Evolutionary conservation across 176 grass and related monocot species (phyloP).

Genomic region (Pontederia crassipes): DNA sequence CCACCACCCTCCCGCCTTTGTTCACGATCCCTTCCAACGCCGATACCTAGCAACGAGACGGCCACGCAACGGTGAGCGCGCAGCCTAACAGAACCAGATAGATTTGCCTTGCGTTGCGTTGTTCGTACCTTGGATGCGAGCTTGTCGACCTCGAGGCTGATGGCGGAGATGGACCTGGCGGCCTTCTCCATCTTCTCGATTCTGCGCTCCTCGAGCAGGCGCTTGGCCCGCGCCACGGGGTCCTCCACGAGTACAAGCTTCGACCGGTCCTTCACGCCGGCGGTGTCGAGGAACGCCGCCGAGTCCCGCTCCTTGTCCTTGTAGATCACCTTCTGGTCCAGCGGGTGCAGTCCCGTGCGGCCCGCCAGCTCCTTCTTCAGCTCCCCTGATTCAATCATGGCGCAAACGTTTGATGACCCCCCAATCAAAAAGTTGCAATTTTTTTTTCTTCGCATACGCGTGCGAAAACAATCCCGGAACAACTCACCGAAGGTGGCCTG

Average conservation of each 20-base stretch:
- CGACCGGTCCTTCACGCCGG: slow-evolving; percentile 78
- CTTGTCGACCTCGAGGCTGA: slow-evolving; percentile 83
- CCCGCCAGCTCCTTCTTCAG: slow-evolving; percentile 70
- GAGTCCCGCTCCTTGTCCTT: slow-evolving; percentile 82
- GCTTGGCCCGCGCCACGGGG: slow-evolving; percentile 60
- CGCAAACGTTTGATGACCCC: not conserved
- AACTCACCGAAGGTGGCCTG: slow-evolving; percentile 68
- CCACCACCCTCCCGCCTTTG: slow-evolving; percentile 65
- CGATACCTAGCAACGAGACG: slow-evolving; percentile 33
- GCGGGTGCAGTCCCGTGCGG: slow-evolving; percentile 61
- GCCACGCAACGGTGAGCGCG: not conserved
- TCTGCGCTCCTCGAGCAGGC: slow-evolving; percentile 75
- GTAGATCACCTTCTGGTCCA: slow-evolving; percentile 74
- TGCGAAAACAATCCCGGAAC: not conserved
- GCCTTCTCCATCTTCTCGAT: slow-evolving; percentile 59
- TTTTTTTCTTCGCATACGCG: not conserved
- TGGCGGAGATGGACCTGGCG: slow-evolving; percentile 39
- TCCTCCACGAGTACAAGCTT: slow-evolving; percentile 74
- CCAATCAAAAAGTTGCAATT: not conserved
- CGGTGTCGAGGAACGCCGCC: slow-evolving; percentile 77
- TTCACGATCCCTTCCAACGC: slow-evolving; percentile 70
- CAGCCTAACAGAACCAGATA: no score
- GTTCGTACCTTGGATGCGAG: slow-evolving; percentile 64
- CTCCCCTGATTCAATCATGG: slow-evolving; percentile 36
- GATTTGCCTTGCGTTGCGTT: no score